These are phyloP conservation scores for Protomyces arabidopsidicola DNA, from an alignment of 1,139 yeast genomes.

Conservation along the genomic window DNA sequence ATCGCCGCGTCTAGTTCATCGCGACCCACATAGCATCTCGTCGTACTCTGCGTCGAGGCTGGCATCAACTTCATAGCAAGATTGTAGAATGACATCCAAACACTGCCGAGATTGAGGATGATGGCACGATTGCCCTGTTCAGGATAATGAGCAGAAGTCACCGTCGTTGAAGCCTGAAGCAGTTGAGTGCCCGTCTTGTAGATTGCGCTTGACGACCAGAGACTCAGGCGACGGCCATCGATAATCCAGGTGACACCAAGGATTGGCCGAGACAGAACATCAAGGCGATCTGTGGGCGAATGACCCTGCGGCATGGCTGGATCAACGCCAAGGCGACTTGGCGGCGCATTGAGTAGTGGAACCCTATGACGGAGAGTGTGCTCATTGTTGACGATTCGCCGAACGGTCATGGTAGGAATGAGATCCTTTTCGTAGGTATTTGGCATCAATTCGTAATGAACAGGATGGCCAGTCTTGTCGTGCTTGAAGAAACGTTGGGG, in stretches of 20 bases:
- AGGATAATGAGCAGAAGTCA: slow-evolving; percentile 20
- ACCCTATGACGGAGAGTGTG: slow-evolving; percentile 17
- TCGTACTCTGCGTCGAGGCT: slow-evolving; percentile 18
- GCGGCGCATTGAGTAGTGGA: slow-evolving; percentile 11
- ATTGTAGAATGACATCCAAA: slow-evolving; percentile 10
- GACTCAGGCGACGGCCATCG: slow-evolving; percentile 13
- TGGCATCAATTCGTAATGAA: slow-evolving; percentile 16
- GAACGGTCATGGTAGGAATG: slow-evolving; percentile 3
- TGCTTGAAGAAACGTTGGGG: slow-evolving; percentile 12
- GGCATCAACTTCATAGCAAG: slow-evolving; percentile 14
- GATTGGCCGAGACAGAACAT: slow-evolving; percentile 9
- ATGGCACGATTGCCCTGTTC: slow-evolving; percentile 24
- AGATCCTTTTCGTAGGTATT: slow-evolving; percentile 5
- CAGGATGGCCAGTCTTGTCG: slow-evolving; percentile 10
- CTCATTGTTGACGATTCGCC: slow-evolving; percentile 21
- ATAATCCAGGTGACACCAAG: slow-evolving; percentile 20
- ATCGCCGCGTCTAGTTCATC: slow-evolving; percentile 1
- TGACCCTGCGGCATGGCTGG: background rate
- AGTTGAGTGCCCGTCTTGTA: slow-evolving; percentile 15
- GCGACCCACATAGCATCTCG: slow-evolving; percentile 8
- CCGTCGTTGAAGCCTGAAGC: background rate
- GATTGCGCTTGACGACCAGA: slow-evolving; percentile 17
- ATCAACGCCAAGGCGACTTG: background rate
- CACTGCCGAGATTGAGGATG: slow-evolving; percentile 23
- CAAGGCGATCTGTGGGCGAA: background rate